Base-by-base conservation (phyloP, 805 yeast species). In the Ogataea naganishii region DNA sequence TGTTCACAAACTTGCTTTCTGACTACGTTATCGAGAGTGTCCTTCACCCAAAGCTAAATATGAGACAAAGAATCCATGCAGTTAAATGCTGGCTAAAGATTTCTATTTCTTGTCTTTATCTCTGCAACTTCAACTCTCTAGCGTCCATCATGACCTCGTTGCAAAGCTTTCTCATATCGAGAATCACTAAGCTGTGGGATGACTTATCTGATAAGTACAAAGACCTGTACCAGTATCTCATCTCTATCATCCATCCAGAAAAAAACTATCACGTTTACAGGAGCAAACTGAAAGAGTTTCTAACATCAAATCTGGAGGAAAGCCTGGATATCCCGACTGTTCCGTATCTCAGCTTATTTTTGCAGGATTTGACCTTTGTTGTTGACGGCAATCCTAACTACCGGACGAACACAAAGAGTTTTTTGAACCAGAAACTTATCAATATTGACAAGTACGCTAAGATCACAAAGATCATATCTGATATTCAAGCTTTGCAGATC, bases 281-380 rank as follows among this genome's bases (percentile, higher is more conserved):
- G 44, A 60, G 61, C 24, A 79, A 78, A 43, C 47, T 82, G 31
- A 64, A 66, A 32, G 72, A 72, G 42, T 67, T 78, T 31, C 54
- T 77, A 37, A 60, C 64, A 13, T 62, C 69, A 27, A 72, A 68
- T 23, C 30, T 48, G 18, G 58, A 56, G 20, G 61, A 37, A 44
- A 53, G 37, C 43, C 55, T 56, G 49, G 68, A 59, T 34, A 59
- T 75, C 14, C 85, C 88, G 0, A 68, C 74, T 14, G 88, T 82
- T 21, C 94, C 94, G 12, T 82, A 80, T 47, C 65, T 81, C 34
- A 76, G 80, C 26, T 56, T 82, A 31, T 81, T 79, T 49, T 57
- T 82, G 26, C 92, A 80, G 53, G 94, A 82, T 53, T 61, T 82
- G 43, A 80, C 88, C 0, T 80, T 81, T 56, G 73, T 80, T n/a